Percentiles rank a stretch among this genome's conserved stretches.
Evolutionary conservation across 2,329 filamentous ascomycete species (phyloP).

Genomic region (Exophiala xenobiotica): DNA sequence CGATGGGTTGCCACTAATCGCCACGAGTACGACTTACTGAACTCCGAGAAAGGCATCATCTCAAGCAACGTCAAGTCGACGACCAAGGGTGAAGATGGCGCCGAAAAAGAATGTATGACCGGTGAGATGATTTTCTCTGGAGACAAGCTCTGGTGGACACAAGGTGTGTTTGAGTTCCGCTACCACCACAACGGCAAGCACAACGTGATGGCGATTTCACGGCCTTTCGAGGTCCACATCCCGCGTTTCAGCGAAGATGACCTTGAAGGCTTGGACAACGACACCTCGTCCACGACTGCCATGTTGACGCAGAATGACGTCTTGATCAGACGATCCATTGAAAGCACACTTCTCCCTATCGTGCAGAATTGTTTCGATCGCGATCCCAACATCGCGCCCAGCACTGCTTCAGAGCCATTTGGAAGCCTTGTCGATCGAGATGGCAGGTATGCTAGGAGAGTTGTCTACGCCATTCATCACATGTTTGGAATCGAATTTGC

Average conservation of each 20-base stretch:
- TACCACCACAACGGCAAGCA: constrained; percentile 94
- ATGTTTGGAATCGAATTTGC: constrained; percentile 98
- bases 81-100: constrained; percentile 36
- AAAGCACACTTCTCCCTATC: constrained; percentile 74
- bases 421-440: constrained; percentile 82
- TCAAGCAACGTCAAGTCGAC: constrained; percentile 62
- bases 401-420: constrained; percentile 75
- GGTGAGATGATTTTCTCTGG: constrained; percentile 87
- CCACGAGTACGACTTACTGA: constrained; percentile 71
- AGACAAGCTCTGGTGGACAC: constrained; percentile 96
- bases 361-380: constrained; percentile 91
- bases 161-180: constrained; percentile 93
- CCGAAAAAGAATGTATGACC: constrained; percentile 58
- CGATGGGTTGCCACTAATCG: constrained; percentile 83
- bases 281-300: constrained; percentile 17
- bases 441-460: constrained; percentile 80
- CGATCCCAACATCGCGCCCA: constrained; percentile 85
- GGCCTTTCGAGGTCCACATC: constrained; percentile 89
- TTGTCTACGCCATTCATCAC: constrained; percentile 90
- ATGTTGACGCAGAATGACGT: constrained; percentile 51
- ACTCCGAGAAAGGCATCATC: constrained; percentile 74
- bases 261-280: constrained; percentile 48
- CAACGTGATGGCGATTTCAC: constrained; percentile 88
- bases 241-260: constrained; percentile 75
- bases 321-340: constrained; percentile 67